A percentile compares a stretch with the other conserved stretches of the same genome.
phyloP scores from a whole-genome alignment of 768 basidiomycete genomes.

The Amanita polypyramis region DNA sequence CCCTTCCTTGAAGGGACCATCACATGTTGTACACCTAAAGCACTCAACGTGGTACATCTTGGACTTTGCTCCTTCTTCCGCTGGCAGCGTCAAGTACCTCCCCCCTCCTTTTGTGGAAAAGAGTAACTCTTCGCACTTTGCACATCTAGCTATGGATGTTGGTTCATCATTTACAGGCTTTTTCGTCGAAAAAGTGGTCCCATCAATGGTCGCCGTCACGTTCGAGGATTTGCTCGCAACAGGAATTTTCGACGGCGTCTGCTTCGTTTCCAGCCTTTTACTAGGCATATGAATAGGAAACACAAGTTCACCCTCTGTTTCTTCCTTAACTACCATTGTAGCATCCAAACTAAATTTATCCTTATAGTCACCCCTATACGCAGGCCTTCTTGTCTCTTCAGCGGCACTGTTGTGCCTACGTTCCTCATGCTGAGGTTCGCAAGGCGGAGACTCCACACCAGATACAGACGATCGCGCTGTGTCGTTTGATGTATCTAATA shows the following conservation, averaged over 20 bases:
- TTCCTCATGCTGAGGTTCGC: conserved; percentile 12
- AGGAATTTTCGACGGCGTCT: conserved; percentile 3
- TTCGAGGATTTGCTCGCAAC: conserved; percentile 8
- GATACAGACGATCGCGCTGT: conserved; percentile 20
- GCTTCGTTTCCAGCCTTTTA: conserved; percentile 1
- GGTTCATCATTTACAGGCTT: neutral
- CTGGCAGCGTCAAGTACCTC: conserved; percentile 64
- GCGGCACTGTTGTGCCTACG: conserved; percentile 7
- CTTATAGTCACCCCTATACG: neutral
- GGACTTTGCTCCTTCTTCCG: conserved; percentile 33
- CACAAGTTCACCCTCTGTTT: conserved; percentile 20
- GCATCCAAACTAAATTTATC: neutral
- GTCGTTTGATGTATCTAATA: conserved; percentile 49
- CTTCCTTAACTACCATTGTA: conserved; percentile 20
- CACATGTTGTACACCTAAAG: conserved; percentile 64
- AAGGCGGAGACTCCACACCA: conserved; percentile 33
- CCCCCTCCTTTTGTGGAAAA: conserved; percentile 49
- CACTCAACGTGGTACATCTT: conserved; percentile 66
- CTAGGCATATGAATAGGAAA: conserved; percentile 25
- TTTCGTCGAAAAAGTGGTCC: neutral
- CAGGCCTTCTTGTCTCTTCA: neutral
- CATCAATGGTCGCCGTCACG: neutral
- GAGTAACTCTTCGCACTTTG: conserved; percentile 47
- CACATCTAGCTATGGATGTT: conserved; percentile 25
- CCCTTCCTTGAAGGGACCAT: conserved; percentile 50